A percentile compares a stretch with the other conserved stretches of the same genome.
Evolutionary conservation across 2,329 filamentous ascomycete species (phyloP).

Genomic region (Davidsoniella eucalypti): DNA sequence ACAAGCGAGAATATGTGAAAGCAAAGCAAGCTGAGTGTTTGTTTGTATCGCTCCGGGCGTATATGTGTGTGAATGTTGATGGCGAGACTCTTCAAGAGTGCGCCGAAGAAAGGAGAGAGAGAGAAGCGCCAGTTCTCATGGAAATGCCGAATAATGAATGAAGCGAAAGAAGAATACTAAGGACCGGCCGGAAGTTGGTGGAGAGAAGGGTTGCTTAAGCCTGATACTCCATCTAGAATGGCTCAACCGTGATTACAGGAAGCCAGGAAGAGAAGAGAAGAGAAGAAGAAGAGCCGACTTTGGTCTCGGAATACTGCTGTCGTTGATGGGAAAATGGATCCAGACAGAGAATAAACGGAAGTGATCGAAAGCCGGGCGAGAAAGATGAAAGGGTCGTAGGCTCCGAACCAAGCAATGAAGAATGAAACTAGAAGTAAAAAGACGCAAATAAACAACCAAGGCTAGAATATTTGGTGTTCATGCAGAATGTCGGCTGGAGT

Average conservation of each 20-base stretch:
- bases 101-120: constrained; percentile 1
- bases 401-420: background rate
- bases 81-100: background rate
- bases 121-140: constrained; percentile 14
- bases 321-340: too few species aligned
- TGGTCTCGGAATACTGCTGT: too few species aligned
- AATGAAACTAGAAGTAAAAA: background rate
- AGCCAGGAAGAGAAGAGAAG: too few species aligned
- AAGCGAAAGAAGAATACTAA: constrained; percentile 8
- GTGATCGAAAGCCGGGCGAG: too few species aligned
- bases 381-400: too few species aligned
- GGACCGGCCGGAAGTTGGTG: constrained; percentile 9
- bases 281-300: too few species aligned
- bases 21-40: background rate
- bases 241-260: background rate
- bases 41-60: background rate
- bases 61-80: background rate
- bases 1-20: background rate
- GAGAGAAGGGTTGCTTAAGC: constrained; percentile 3
- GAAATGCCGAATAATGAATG: constrained; percentile 1
- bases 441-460: background rate
- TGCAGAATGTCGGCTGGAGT: too few species aligned
- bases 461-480: too few species aligned
- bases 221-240: constrained; percentile 7
- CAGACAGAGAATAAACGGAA: too few species aligned